Evolutionary conservation across 1,139 yeast species (phyloP), one percentile per base, ranked within the genome.

Genomic region (Yamadazyma friedrichii): DNA sequence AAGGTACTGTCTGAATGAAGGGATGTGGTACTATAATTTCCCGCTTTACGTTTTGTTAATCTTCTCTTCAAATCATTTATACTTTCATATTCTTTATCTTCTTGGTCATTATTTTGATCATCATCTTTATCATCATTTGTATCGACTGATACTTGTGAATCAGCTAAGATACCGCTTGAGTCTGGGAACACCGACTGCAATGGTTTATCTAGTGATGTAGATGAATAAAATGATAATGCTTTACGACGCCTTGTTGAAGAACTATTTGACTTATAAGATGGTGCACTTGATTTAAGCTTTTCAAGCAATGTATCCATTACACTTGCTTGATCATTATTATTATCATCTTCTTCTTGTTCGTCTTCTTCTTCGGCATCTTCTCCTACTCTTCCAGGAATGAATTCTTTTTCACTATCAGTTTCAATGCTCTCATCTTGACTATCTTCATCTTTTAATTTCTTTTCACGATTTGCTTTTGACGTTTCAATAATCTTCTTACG

Each of bases 301-400:
- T 65, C 69, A 39, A 72, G 53, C 38, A 72, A 56, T 8, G 59
- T 58, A 46, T 71, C 77, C 45, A 72, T 70, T 4, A 63, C 65
- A 24, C 59, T 46, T 6, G 28, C 35, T n/a, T 24, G 15, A 17
- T 47, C 50, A 9, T 47, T 48, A 13, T 42, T 53, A 1, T 46
- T 44, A 3, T 47, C 46, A 4, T 41, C 50, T 4, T 42, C 46
- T 8, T 38, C 47, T 4, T 41, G 43, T n/a, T 43, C 46, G 31
- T 28, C 40, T 31, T 20, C 24, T 17, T 17, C 33, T 36, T 39
- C 44, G 4, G 27, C 35, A 11, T 12, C 11, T 13, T 24, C 36
- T 12, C 25, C 36, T 10, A 36, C 45, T 17, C 45, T 41, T 30
- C 42, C 49, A 22, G 15, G 16, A 9, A 9, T 9, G 15, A 10